These are phyloP conservation scores for Ustilago lituana DNA, from an alignment of 1,284 basidiomycete species.

Conservation along the genomic window DNA sequence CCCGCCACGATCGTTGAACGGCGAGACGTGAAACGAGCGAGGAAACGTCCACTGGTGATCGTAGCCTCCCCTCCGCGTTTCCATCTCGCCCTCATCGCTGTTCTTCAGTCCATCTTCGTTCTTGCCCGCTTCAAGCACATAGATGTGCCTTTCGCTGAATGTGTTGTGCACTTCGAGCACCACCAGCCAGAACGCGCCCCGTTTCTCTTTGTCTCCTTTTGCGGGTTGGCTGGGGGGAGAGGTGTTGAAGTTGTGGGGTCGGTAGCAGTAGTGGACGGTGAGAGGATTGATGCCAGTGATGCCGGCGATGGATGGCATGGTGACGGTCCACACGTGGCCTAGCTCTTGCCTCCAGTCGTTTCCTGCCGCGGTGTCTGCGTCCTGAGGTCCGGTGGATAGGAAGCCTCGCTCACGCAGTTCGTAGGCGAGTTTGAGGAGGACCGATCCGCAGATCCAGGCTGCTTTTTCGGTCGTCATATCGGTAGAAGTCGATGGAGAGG, in stretches of 20 bases:
- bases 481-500: too few relatives aligned
- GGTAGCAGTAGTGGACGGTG: constrained; percentile 78
- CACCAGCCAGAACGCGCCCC: constrained; percentile 69
- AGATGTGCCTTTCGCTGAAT: constrained; percentile 79
- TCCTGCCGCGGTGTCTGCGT: constrained; percentile 5
- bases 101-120: constrained; percentile 66
- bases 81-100: too few relatives aligned
- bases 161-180: constrained; percentile 83
- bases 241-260: constrained; percentile 13
- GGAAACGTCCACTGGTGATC: constrained; percentile 78
- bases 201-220: not conserved
- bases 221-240: too few relatives aligned
- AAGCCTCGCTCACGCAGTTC: constrained; percentile 46
- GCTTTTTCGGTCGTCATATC: not conserved
- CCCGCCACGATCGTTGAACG: constrained; percentile 80
- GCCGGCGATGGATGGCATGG: constrained; percentile 78
- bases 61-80: constrained; percentile 62
- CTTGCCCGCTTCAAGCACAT: constrained; percentile 68
- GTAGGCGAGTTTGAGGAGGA: constrained; percentile 52
- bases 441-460: constrained; percentile 40
- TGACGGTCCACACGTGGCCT: constrained; percentile 65
- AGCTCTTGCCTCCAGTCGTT: constrained; percentile 24
- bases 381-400: constrained; percentile 44
- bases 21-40: constrained; percentile 80
- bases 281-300: constrained; percentile 80